A percentile compares a stretch with the other conserved stretches of the same genome.
phyloP scores from a whole-genome alignment of 179 eudicot species.

The Actinidia arguta region DNA sequence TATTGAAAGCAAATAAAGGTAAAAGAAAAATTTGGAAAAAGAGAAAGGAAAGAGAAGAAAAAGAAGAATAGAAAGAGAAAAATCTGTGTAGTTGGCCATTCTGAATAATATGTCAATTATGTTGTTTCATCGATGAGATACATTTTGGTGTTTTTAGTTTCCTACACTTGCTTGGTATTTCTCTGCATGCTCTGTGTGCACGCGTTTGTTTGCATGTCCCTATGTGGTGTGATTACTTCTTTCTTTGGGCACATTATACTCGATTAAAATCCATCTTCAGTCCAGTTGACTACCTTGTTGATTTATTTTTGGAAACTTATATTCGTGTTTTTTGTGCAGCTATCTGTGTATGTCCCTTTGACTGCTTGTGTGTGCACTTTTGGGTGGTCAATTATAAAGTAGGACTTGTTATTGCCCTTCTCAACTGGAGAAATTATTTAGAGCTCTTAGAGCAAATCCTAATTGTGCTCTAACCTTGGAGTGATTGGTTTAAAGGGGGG shows the following conservation, averaged over 20 bases:
- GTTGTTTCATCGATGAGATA: neutral
- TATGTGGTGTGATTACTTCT: neutral
- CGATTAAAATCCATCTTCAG: neutral
- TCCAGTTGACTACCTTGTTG: neutral
- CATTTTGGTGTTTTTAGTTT: neutral
- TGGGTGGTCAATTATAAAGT: neutral
- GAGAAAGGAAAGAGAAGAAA: no score
- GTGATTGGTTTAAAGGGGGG: no score
- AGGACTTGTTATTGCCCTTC: conserved; percentile 10
- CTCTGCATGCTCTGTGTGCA: neutral
- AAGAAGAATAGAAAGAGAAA: no score
- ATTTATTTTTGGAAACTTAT: conserved; percentile 1
- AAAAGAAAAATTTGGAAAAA: no score
- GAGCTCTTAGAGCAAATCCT: no score
- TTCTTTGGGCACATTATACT: neutral
- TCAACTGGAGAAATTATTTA: no score
- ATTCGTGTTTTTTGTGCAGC: no score
- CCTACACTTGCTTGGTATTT: neutral
- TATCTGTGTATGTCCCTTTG: neutral
- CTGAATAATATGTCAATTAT: neutral
- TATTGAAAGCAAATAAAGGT: no score
- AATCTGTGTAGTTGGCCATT: no score
- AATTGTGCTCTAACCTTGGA: no score
- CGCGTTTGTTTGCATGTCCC: no score
- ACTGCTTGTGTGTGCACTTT: neutral